phyloP scores from a whole-genome alignment of 2,329 filamentous ascomycete genomes.

The Alternaria infectoria region DNA sequence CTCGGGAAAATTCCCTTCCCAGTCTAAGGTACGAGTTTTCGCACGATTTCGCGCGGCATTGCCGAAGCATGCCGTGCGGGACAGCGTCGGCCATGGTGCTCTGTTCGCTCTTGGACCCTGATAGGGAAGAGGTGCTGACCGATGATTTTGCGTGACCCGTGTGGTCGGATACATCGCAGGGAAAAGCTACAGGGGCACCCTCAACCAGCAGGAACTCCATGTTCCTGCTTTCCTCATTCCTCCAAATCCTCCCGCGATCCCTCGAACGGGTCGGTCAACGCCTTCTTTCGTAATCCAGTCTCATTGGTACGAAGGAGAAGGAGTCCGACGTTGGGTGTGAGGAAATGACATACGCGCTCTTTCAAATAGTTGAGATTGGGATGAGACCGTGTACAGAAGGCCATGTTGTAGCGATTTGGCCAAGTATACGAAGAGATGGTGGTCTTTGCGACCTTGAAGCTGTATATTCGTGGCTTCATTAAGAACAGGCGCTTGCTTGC shows the following conservation, averaged over 20 bases:
- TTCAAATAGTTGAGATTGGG: neutral
- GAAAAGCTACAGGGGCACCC: conserved; percentile 3
- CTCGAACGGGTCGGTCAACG: conserved; percentile 1
- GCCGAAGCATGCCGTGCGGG: conserved; percentile 9
- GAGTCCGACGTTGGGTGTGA: neutral
- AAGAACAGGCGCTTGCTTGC: neutral
- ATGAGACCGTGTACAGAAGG: neutral
- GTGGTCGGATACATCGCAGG: conserved; percentile 5
- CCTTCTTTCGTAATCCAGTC: neutral
- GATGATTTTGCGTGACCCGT: conserved; percentile 7
- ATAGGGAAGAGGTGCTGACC: neutral
- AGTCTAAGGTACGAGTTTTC: neutral
- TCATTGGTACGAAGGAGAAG: neutral
- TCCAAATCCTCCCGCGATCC: conserved; percentile 18
- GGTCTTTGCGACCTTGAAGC: neutral
- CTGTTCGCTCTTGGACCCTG: conserved; percentile 2
- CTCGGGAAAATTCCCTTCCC: neutral
- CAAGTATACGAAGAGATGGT: neutral
- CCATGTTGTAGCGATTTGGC: neutral
- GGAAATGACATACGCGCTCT: neutral
- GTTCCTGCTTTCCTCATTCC: conserved; percentile 12
- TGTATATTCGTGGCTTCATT: neutral
- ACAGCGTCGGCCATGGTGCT: conserved; percentile 1
- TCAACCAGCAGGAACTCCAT: conserved; percentile 11
- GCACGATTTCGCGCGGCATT: conserved; percentile 3